A percentile compares a stretch with the other conserved stretches of the same genome.
These are phyloP conservation scores for Pseudoneurospora amorphoporcata DNA, from an alignment of 495 filamentous ascomycete genomes.

Conservation along the genomic window DNA sequence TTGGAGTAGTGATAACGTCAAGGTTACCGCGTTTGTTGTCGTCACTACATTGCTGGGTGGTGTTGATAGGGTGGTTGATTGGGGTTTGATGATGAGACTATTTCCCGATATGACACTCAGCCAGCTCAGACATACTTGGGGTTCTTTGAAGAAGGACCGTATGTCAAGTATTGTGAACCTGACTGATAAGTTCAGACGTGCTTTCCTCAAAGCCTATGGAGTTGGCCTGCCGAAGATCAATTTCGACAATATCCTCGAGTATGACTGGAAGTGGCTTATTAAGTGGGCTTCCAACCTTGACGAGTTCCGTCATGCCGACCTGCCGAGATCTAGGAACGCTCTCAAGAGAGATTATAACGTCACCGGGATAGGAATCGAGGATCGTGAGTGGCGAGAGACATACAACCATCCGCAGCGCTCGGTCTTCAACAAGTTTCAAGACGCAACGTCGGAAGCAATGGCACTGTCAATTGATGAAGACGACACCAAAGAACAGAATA, in stretches of 20 bases:
- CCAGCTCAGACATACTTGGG: constrained; percentile 53
- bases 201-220: constrained; percentile 68
- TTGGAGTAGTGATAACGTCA: constrained; percentile 31
- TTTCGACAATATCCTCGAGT: constrained; percentile 56
- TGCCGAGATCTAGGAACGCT: constrained; percentile 27
- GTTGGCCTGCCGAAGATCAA: constrained; percentile 58
- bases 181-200: constrained; percentile 64
- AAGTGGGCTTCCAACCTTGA: constrained; percentile 51
- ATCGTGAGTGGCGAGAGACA: constrained; percentile 37
- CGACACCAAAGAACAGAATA: neutral
- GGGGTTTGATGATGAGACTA: constrained; percentile 55
- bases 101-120: constrained; percentile 50
- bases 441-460: constrained; percentile 25
- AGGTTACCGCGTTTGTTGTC: constrained; percentile 63
- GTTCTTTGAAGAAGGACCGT: constrained; percentile 44
- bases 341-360: constrained; percentile 23
- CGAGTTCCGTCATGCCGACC: constrained; percentile 22
- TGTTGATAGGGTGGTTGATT: constrained; percentile 56
- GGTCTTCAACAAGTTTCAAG: constrained; percentile 35
- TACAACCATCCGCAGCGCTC: constrained; percentile 33
- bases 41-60: constrained; percentile 67
- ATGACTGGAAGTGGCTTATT: constrained; percentile 68
- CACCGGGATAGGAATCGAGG: constrained; percentile 20
- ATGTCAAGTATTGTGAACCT: constrained; percentile 55
- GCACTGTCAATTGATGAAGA: constrained; percentile 11